These are phyloP conservation scores for Fraxinus angustifolia DNA, from an alignment of 305 asterid species.

Conservation along the genomic window DNA sequence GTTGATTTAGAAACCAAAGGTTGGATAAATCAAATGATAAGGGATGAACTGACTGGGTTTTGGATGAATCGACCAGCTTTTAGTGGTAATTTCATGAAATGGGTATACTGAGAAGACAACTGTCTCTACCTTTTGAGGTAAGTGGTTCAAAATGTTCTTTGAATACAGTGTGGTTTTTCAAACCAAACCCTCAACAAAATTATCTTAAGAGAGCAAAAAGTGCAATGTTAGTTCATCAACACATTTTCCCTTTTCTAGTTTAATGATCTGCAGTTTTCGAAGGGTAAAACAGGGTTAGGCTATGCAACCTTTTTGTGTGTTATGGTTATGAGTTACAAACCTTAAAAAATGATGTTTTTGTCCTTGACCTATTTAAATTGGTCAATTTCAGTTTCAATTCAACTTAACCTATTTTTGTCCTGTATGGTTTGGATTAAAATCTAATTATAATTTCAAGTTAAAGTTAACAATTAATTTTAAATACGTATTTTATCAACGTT, in stretches of 20 bases:
- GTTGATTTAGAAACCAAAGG: neutral
- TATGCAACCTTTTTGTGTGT: neutral
- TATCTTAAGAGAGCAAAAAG: neutral
- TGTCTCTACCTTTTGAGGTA: neutral
- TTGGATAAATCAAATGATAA: neutral
- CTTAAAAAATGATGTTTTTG: neutral
- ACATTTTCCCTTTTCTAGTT: neutral
- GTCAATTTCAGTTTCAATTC: too few relatives aligned
- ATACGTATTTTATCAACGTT: too few relatives aligned
- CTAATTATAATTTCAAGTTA: too few relatives aligned
- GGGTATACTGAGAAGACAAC: too few relatives aligned
- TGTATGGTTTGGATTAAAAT: too few relatives aligned
- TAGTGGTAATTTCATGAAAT: neutral
- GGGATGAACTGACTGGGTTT: neutral
- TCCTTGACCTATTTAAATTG: too few relatives aligned
- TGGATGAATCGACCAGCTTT: neutral
- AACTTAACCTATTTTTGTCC: too few relatives aligned
- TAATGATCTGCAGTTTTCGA: neutral
- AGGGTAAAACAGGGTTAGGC: neutral
- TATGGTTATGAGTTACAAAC: neutral
- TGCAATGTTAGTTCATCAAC: neutral
- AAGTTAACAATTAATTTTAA: too few relatives aligned
- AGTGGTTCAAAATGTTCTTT: neutral
- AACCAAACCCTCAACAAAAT: neutral
- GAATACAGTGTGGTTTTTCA: neutral